Base-by-base conservation (phyloP, 768 basidiomycete species). In the Boletus pseudopeckii region DNA sequence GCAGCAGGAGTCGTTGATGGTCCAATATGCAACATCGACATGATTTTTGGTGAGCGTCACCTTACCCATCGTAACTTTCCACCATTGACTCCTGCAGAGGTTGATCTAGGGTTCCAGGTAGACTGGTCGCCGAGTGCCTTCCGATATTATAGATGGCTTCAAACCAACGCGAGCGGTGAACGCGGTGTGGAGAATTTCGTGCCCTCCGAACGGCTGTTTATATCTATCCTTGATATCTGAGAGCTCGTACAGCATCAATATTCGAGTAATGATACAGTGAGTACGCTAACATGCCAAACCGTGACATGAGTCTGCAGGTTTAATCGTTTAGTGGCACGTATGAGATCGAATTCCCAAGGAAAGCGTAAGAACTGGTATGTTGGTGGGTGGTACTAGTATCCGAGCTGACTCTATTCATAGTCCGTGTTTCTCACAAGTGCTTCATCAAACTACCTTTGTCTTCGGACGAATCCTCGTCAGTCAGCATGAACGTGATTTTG, bases 401-500 rank as follows among this genome's bases (percentile, higher is more conserved):
- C 20, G 18, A 26, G 26, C 32, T 13, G 3, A 20, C 13, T 20
- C n/a, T 30, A 7, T 14, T 36, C 26, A 20, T 37, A 20, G 14
- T 22, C 6, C 39, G 3, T 32, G 28, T 18, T 14, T 33, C 20
- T 37, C 50, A 18, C 7, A 8, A 28, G 8, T 17, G 17, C 18
- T 20, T n/a, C 20, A 22, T 10, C 17, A 6, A 17, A 26, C 37
- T 14, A 10, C 9, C 11, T 17, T 36, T 20, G 32, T 26, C 6
- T 18, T 32, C 9, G 26, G 4, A 26, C 24, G 9, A 26, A 43
- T n/a, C 18, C 40, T n/a, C 34, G 5, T 4, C 17, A 22, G 8
- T 26, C 24, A 37, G 9, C n/a, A 17, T 32, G 20, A 61, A 58
- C n/a, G 39, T 58, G 30, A 53, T 51, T 30, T 37, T 20, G 6